Evolutionary conservation across 352 stramenopile species (phyloP), one percentile per base, ranked within the genome.

Genomic region (Phytophthora foliorum): DNA sequence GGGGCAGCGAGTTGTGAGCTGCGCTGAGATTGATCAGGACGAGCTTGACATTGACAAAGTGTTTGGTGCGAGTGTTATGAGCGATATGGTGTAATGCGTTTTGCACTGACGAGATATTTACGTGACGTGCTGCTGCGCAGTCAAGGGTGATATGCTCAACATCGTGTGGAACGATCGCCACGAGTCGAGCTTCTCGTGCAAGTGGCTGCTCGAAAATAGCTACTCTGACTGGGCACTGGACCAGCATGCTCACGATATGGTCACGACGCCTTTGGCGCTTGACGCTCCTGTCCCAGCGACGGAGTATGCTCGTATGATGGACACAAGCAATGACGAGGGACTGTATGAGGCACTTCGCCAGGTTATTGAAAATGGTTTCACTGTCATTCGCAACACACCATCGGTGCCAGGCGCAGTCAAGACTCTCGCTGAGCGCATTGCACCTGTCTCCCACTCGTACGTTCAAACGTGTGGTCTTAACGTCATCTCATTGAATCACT

Each of bases 1-100:
- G 17, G 88, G 88, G 45, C 88, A 96, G 63, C 74, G 88, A n/a
- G 80, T 94, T 25, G 71, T 94, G n/a, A 96, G 94, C 63, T 75
- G 74, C 60, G 74, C 84, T 17, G 86, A 96, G 36, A 74, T 94
- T 46, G 57, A 78, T 27, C 59, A 74, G 13, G 63, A 81, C 6
- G 68, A 74, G 24, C 58, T 91, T 21, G 80, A 91, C 48, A 92
- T 96, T 49, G 80, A 87, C 21, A 81, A 92, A 64, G 80, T 94
- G 24, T 92, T 82, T 53, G 77, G 88, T 96, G 69, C 36, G 80
- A 53, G 45, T 22, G 16, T 31, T 38, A 17, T 42, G 11, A 22
- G 31, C 22, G 9, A 49, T n/a, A 14, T 60, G 14, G 25, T 16
- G 14, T 34, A 27, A 6, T 17, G 22, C 19, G 36, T 48, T 21